Evolutionary conservation across 495 filamentous ascomycete species (phyloP), one percentile per base, ranked within the genome.

Genomic region (Oidiodendron maius): DNA sequence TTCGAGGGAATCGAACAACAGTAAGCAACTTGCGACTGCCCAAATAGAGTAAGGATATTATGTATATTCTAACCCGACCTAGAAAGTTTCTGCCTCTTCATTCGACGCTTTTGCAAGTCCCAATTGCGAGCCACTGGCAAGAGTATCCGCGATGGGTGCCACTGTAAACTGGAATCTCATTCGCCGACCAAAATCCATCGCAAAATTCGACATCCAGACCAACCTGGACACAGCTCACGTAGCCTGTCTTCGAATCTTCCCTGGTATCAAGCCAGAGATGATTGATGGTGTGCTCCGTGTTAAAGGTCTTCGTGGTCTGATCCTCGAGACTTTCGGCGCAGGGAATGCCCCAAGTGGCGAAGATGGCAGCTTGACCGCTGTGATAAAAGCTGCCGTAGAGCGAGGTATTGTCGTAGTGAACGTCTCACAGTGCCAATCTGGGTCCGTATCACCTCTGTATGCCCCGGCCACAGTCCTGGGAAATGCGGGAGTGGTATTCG

Each of bases 221-320:
- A 83, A 84, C 48, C 71, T 94, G 11, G 84, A 93, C 64, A 95
- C 89, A 1, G 79, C 82, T 9, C 86, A 95, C 67, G 93, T 98
- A 22, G 91, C 91, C 3, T 95, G 89, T 62, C 71, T 98, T 50
- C 82, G 91, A 15, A 89, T 98, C 55, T 98, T 97, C 64, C 93
- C 93, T 0, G 93, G 93, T 17, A 95, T 98, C 67, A 84, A 86
- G 63, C 89, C 93, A 3, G 84, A 91, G 55, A 95, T 98, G 89
- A 79, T 98, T 12, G 88, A 95, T 61, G 86, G 84, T 4, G 89
- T 98, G 16, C 71, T 97, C 46, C 72, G 75, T 24, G 64, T 93
- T n/a, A 78, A 87, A 3, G 81, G 82, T 10, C 70, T 98, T 10
- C 78, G 84, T 42, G 93, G 93, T 0, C 66, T 98, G 35, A 82